These are phyloP conservation scores for Hebeloma cylindrosporum DNA, from an alignment of 768 basidiomycete genomes.

Conservation along the genomic window DNA sequence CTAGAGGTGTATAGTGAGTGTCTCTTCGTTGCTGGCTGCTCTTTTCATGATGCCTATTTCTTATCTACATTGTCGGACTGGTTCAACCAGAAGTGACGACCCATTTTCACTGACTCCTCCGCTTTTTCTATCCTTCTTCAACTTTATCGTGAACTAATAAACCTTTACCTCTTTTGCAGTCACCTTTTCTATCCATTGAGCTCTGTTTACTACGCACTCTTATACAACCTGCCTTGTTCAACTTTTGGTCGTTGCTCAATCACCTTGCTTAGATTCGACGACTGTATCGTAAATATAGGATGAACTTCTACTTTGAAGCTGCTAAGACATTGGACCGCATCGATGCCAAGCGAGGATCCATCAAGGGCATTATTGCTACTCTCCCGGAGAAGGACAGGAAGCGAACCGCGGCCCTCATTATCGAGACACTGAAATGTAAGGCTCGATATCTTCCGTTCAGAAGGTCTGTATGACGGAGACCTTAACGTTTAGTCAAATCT, in stretches of 20 bases:
- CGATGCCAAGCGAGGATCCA: slow-evolving; percentile 87
- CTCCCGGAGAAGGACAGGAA: slow-evolving; percentile 75
- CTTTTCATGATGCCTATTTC: slow-evolving; percentile 41
- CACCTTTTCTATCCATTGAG: slow-evolving; percentile 9
- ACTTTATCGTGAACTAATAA: slow-evolving; percentile 5
- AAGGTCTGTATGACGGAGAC: slow-evolving; percentile 17
- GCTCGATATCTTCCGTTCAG: slow-evolving; percentile 10
- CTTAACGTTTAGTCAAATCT: slow-evolving; percentile 63
- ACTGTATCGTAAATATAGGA: slow-evolving; percentile 43
- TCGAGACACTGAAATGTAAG: slow-evolving; percentile 95
- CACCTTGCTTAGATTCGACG: slow-evolving; percentile 9
- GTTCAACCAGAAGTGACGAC: slow-evolving; percentile 52
- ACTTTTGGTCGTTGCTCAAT: slow-evolving; percentile 4
- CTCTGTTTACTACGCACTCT: not conserved
- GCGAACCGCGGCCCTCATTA: slow-evolving; percentile 81
- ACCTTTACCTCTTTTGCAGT: slow-evolving; percentile 9
- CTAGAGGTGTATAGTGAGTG: slow-evolving; percentile 25
- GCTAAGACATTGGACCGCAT: slow-evolving; percentile 81
- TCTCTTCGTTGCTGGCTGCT: slow-evolving; percentile 3
- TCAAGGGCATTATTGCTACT: slow-evolving; percentile 78
- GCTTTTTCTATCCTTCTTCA: slow-evolving; percentile 9
- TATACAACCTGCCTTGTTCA: not conserved
- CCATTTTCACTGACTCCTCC: slow-evolving; percentile 30
- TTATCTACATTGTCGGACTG: slow-evolving; percentile 96
- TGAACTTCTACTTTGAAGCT: slow-evolving; percentile 97